Evolutionary conservation across 2,329 filamentous ascomycete genomes (phyloP).

Genomic region (Aspergillus sp.): DNA sequence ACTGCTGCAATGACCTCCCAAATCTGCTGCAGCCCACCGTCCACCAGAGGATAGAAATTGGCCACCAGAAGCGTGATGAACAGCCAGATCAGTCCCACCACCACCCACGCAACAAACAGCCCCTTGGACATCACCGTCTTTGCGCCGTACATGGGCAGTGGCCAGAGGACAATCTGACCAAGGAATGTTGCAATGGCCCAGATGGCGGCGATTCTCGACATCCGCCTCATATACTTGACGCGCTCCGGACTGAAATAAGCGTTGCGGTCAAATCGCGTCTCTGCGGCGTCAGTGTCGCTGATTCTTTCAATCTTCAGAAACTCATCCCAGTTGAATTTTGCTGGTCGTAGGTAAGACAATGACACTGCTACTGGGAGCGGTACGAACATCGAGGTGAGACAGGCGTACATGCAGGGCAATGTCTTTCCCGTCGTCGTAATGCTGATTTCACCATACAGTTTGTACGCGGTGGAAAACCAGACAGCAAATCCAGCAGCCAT

Average conservation of each 20-base stretch:
- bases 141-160: no score
- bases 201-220: neutral
- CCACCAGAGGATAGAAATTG: neutral
- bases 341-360: neutral
- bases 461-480: constrained; percentile 1
- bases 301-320: no score
- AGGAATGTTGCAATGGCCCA: neutral
- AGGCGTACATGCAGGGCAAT: neutral
- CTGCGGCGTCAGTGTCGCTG: no score
- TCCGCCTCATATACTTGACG: neutral
- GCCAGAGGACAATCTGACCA: no score
- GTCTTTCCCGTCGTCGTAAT: neutral
- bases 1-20: neutral
- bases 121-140: no score
- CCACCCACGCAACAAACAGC: neutral
- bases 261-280: neutral
- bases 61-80: neutral
- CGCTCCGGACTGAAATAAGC: neutral
- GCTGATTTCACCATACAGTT: neutral
- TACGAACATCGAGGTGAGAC: neutral
- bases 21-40: neutral
- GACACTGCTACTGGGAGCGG: neutral
- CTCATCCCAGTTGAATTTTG: no score
- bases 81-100: neutral
- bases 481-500: neutral